Evolutionary conservation across 2,329 filamentous ascomycete genomes (phyloP), one percentile per base, ranked within the genome.

Genomic region (Penicillium psychrosexuale): DNA sequence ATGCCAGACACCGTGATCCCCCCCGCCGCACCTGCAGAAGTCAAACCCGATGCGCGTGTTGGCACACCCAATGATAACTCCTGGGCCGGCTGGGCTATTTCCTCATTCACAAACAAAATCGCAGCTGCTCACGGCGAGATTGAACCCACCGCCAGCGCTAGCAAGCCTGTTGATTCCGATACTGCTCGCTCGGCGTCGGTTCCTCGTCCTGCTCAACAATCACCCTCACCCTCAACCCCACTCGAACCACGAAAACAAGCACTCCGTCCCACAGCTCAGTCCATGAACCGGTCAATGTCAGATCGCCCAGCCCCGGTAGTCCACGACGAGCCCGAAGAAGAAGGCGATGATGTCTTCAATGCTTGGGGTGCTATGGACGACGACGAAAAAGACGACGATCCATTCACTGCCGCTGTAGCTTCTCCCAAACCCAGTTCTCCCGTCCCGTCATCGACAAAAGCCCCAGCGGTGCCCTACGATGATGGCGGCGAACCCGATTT

Each of bases 51-150:
- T 0, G 87, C 90, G 1, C 84, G 90, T 33, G 94, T 96, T 80
- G 86, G 87, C 59, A 94, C 91, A 1, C 88, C 91, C 57, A 83
- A 81, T 37, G 82, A 87, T 51, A 78, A 82, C 22, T 85, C 86
- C 3, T 97, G 94, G 94, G 85, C 94, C 1, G 94, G 94, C 12
- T 99, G 94, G 94, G 94, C 94, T 1, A 97, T 99, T 51, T 97
- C 94, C 0, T 97, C 91, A 1, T 99, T 99, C 70, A 97, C 94
- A 2, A 97, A 97, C 74, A 97, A 96, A 67, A 72, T 97, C 12
- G 87, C 90, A 1, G 77, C 89, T 0, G 91, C 91, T 0, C 88
- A 88, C 8, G 94, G 94, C 17, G 89, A 97, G 54, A 99, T 99
- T 60, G 82, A 93, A 68, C 77, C 84, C 12, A 76, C 80, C 17